Base-by-base conservation (phyloP, 1,139 yeast species). In the Scheffersomyces lignicola region DNA sequence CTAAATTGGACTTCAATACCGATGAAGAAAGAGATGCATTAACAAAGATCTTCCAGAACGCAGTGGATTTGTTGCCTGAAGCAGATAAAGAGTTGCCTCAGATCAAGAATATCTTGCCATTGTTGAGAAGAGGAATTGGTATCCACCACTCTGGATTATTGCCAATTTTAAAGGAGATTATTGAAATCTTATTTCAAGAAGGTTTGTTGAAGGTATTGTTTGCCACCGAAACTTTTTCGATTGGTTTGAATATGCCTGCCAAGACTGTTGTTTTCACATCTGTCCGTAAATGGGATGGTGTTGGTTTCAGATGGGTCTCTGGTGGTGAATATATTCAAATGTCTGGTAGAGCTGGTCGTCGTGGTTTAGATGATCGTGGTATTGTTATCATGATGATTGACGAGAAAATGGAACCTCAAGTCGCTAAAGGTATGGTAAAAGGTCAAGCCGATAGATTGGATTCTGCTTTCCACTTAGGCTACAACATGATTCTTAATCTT, bases 301-400 rank as follows among this genome's bases (percentile, higher is more conserved):
- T 78, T 42, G 94, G 92, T 17, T 89, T 90, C 69, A 80, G 99
- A 62, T 92, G 97, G 97, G 96, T 94, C 26, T 87, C 96, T 37
- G 97, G 97, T 40, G 99, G 98, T 67, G 99, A 94, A 64, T 94
- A 92, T 62, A 94, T 92, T 51, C 99, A 94, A 66, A 92, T 92
- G 99, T 87, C 97, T 28, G 99, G 99, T 44, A 83, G 99, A 66
- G 99, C 99, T 12, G 99, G 99, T 52, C 90, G 99, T 73, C 86
- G 99, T 75, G 98, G 99, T 52, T 76, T 94, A 47, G 99, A 94
- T 73, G 97, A 92, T 57, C 83, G 97, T 56, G 99, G 99, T 65
- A 90, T 92, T 58, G 98, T 94, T 36, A 92, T 94, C 51, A 85
- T 94, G 86, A 94, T 94, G 98, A 89, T 92, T 60, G 97, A 92